These are phyloP conservation scores for Calycina herbarum DNA, from an alignment of 2,329 filamentous ascomycete genomes.

Conservation along the genomic window DNA sequence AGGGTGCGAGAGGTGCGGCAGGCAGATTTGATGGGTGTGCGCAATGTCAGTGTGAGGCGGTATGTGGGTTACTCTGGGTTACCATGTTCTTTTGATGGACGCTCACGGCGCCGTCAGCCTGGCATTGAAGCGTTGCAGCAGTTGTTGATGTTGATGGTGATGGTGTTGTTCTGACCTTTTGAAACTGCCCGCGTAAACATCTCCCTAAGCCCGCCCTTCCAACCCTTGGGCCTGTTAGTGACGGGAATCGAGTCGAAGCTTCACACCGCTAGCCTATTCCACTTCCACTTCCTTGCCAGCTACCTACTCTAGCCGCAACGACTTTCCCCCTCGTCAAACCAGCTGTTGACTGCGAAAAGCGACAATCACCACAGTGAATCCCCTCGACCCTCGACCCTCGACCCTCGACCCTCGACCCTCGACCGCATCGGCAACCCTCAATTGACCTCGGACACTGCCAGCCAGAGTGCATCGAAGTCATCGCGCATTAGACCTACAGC, in stretches of 20 bases:
- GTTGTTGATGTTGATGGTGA: neutral
- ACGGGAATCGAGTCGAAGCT: neutral
- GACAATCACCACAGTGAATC: neutral
- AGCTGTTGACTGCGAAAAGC: neutral
- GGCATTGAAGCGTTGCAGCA: neutral
- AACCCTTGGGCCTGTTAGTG: neutral
- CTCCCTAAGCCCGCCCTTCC: neutral
- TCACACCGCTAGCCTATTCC: no score
- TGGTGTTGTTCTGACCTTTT: neutral
- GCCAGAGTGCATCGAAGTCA: neutral
- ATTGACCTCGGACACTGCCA: neutral
- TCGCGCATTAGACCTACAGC: neutral
- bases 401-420: no score
- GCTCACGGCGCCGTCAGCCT: neutral
- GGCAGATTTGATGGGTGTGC: no score
- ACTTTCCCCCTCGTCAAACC: neutral
- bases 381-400: no score
- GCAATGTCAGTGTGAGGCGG: no score
- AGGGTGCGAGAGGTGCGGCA: neutral
- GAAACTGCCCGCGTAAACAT: neutral
- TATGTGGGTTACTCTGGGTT: no score
- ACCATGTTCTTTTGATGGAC: neutral
- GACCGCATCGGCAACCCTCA: neutral
- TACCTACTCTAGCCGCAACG: neutral
- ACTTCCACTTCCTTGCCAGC: no score